A percentile compares a stretch with the other conserved stretches of the same genome.
Conservation (phyloP, 1,284 basidiomycete species). For the Porodaedalea pini region DNA sequence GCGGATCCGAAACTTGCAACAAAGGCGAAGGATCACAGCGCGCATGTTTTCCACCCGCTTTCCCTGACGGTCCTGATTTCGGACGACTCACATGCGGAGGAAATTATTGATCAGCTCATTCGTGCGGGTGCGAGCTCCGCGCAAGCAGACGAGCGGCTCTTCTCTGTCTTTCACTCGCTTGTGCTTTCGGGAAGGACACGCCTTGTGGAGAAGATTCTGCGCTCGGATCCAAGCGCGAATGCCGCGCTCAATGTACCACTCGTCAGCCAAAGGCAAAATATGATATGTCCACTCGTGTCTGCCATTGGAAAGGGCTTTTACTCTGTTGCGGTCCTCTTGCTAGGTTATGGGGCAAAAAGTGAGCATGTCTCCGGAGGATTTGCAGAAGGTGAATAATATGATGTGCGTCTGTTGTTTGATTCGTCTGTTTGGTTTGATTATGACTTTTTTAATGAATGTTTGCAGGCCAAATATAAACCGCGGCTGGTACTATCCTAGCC, state of each 20-base stretch:
- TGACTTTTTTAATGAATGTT: neutral
- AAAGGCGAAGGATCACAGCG: conserved; percentile 24
- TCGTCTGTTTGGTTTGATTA: neutral
- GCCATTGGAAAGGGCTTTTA: conserved; percentile 35
- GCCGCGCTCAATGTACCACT: conserved; percentile 44
- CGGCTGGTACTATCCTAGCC: neutral
- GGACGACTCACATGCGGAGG: conserved; percentile 40
- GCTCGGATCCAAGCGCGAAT: conserved; percentile 45
- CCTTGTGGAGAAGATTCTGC: conserved; percentile 43
- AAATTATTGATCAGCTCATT: conserved; percentile 45
- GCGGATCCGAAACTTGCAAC: conserved; percentile 35
- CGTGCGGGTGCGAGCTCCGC: conserved; percentile 46
- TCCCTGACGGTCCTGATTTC: conserved; percentile 43
- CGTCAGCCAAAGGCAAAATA: conserved; percentile 15
- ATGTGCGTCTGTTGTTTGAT: conserved; percentile 9
- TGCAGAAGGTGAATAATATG: conserved; percentile 28
- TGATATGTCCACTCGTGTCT: conserved; percentile 37
- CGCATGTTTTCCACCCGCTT: conserved; percentile 42
- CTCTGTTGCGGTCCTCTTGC: conserved; percentile 37
- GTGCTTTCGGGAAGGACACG: conserved; percentile 38
- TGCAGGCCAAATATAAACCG: neutral
- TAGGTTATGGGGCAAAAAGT: conserved; percentile 43
- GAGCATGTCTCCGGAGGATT: conserved; percentile 31
- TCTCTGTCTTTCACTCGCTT: conserved; percentile 48
- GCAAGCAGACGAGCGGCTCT: conserved; percentile 41